phyloP scores from a whole-genome alignment of 805 yeast species.

The Starmera quercuum region DNA sequence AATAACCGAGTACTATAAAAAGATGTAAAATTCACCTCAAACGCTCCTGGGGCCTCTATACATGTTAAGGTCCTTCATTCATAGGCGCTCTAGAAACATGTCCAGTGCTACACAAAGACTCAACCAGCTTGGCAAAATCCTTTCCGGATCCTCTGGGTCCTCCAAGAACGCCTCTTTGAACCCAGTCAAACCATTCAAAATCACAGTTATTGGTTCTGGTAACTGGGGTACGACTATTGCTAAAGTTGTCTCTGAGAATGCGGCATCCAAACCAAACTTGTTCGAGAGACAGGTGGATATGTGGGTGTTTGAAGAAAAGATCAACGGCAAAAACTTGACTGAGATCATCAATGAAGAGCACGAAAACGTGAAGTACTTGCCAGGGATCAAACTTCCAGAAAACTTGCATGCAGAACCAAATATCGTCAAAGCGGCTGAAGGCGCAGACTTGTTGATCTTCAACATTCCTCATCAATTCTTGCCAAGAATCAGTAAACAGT shows the following conservation, averaged over 20 bases:
- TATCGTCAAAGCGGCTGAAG: conserved; percentile 64
- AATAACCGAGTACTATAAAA: neutral
- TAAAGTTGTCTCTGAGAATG: conserved; percentile 86
- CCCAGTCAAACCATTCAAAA: conserved; percentile 34
- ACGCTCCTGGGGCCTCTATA: neutral
- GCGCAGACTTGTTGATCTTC: conserved; percentile 82
- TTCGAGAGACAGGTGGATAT: conserved; percentile 73
- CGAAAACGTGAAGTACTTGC: conserved; percentile 91
- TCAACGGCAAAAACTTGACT: conserved; percentile 66
- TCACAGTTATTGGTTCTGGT: conserved; percentile 91
- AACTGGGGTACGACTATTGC: conserved; percentile 98
- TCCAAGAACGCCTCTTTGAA: neutral
- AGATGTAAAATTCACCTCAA: neutral
- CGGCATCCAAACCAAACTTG: conserved; percentile 60
- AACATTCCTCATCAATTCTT: conserved; percentile 97
- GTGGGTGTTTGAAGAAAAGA: conserved; percentile 94
- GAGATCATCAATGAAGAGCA: conserved; percentile 86
- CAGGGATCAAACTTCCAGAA: conserved; percentile 79
- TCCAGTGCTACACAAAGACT: conserved; percentile 16
- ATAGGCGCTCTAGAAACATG: neutral
- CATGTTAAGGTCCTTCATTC: neutral
- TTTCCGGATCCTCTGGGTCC: neutral
- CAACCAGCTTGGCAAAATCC: conserved; percentile 5
- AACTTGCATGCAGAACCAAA: conserved; percentile 87
- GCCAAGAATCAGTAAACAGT: conserved; percentile 64